These are phyloP conservation scores for Coemansia biformis DNA, from an alignment of 192 early-diverging fungal species.

Conservation along the genomic window DNA sequence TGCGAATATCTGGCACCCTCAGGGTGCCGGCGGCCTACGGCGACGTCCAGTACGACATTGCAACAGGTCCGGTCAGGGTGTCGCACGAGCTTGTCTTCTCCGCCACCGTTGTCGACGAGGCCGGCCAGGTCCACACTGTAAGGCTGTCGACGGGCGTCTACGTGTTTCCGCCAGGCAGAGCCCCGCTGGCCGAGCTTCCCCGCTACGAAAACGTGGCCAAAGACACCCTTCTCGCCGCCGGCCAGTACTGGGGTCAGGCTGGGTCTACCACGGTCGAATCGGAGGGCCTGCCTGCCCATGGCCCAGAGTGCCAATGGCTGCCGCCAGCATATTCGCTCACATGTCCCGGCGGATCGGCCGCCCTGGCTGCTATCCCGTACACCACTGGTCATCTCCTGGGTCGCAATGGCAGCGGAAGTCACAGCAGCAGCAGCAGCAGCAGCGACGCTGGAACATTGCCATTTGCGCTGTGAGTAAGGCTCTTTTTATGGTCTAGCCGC, in stretches of 20 bases:
- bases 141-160: slow-evolving; percentile 36
- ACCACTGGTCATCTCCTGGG: no score
- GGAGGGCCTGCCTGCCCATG: not conserved
- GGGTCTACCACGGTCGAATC: not conserved
- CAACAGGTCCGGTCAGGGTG: slow-evolving; percentile 27
- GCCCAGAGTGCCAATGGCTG: not conserved
- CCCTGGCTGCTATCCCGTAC: not conserved
- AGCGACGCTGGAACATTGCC: no score
- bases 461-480: no score
- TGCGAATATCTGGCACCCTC: slow-evolving; percentile 21
- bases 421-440: no score
- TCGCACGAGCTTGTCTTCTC: slow-evolving; percentile 38
- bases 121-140: slow-evolving; percentile 38
- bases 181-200: slow-evolving; percentile 18
- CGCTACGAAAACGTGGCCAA: slow-evolving; percentile 38
- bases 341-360: not conserved
- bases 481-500: no score
- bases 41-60: slow-evolving; percentile 37
- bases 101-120: slow-evolving; percentile 29
- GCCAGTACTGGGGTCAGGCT: slow-evolving; percentile 13
- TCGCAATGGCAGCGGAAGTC: no score
- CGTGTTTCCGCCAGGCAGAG: slow-evolving; percentile 16
- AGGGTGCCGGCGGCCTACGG: slow-evolving; percentile 24
- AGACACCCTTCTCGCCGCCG: slow-evolving; percentile 33
- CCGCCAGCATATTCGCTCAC: slow-evolving; percentile 18